phyloP scores from a whole-genome alignment of 2,329 filamentous ascomycete genomes.

The Calonectria hawksworthii region DNA sequence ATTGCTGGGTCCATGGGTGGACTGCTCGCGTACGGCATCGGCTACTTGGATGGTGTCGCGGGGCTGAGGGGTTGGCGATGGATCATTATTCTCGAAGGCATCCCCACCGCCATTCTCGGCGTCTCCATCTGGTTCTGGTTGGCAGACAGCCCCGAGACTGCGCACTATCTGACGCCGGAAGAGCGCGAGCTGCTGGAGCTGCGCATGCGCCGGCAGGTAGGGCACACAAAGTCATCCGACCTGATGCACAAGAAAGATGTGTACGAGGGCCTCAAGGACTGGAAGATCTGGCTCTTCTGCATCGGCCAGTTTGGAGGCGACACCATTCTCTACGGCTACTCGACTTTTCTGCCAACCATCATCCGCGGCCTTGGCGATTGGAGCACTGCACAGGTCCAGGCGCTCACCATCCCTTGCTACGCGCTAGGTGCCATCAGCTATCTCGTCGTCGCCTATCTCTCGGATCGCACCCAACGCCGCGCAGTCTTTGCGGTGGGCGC shows the following conservation, averaged over 20 bases:
- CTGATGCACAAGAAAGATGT: constrained; percentile 66
- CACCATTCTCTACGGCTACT: constrained; percentile 74
- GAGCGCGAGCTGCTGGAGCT: constrained; percentile 58
- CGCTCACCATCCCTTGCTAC: constrained; percentile 78
- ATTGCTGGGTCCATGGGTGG: constrained; percentile 45
- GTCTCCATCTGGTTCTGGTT: constrained; percentile 47
- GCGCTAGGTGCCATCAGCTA: constrained; percentile 72
- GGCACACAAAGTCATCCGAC: constrained; percentile 46
- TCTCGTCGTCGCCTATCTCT: constrained; percentile 68
- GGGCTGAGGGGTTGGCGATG: constrained; percentile 61
- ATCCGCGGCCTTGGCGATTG: constrained; percentile 70
- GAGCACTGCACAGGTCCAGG: constrained; percentile 63
- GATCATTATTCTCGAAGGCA: constrained; percentile 69
- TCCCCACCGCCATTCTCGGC: constrained; percentile 52
- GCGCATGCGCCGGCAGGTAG: constrained; percentile 47
- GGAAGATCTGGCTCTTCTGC: constrained; percentile 73
- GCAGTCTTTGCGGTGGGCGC: constrained; percentile 68
- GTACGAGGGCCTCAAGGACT: constrained; percentile 68
- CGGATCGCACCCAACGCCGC: constrained; percentile 69
- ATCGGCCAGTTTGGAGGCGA: constrained; percentile 72
- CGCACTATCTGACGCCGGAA: constrained; percentile 67
- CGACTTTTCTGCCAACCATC: constrained; percentile 76
- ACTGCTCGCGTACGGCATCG: constrained; percentile 48
- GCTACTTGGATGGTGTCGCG: constrained; percentile 49
- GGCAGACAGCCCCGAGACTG: constrained; percentile 57